These are phyloP conservation scores for Cystofilobasidium macerans DNA, from an alignment of 768 basidiomycete species.

Conservation along the genomic window DNA sequence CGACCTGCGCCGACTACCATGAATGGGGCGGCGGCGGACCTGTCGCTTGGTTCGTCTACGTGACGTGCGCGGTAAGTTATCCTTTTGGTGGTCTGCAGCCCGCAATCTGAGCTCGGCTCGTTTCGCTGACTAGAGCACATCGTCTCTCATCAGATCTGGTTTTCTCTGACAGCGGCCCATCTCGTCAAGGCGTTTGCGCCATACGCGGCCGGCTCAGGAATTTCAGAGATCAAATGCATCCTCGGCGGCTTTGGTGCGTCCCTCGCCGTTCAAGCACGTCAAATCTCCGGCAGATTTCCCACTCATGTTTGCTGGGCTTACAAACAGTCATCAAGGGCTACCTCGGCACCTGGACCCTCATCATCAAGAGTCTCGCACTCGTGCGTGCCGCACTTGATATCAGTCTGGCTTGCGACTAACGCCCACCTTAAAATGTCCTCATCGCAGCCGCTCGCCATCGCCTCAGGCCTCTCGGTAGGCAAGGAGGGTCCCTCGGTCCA, in stretches of 20 bases:
- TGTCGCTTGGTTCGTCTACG: constrained; percentile 73
- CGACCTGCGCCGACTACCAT: constrained; percentile 79
- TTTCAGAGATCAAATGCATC: constrained; percentile 97
- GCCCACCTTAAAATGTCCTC: background rate
- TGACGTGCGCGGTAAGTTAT: constrained; percentile 69
- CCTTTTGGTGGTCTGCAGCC: background rate
- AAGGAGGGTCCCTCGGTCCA: constrained; percentile 99
- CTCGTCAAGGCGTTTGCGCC: constrained; percentile 79
- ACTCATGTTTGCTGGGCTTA: too few relatives aligned
- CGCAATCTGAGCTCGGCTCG: too few relatives aligned
- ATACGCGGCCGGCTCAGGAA: constrained; percentile 94
- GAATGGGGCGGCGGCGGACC: constrained; percentile 68
- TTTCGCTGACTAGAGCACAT: constrained; percentile 8
- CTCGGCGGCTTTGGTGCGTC: constrained; percentile 64
- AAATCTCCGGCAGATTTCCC: too few relatives aligned
- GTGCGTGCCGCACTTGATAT: constrained; percentile 44
- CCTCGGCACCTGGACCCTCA: constrained; percentile 75
- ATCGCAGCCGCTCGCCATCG: constrained; percentile 81
- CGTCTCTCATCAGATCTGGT: constrained; percentile 48
- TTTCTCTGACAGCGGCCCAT: constrained; percentile 78
- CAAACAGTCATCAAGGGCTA: constrained; percentile 72
- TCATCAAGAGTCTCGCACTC: constrained; percentile 86
- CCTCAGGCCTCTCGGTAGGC: constrained; percentile 89
- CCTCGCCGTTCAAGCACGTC: background rate
- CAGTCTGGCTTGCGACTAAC: background rate